These are phyloP conservation scores for Puccinia triticina DNA, from an alignment of 1,284 basidiomycete species.

Conservation along the genomic window DNA sequence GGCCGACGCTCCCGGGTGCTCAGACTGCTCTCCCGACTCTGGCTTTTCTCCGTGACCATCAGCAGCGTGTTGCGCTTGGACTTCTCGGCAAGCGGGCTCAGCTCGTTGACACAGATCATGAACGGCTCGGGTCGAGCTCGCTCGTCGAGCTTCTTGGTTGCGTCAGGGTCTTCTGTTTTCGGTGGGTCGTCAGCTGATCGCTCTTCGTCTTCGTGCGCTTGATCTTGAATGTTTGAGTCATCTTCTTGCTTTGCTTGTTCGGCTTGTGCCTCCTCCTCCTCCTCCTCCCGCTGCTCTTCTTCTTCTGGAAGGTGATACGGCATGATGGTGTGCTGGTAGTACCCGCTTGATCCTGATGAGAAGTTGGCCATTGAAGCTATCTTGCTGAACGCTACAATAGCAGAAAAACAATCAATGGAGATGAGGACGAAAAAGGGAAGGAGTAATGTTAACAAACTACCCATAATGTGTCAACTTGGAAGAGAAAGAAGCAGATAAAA, in stretches of 20 bases:
- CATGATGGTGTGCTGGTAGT: conserved; percentile 21
- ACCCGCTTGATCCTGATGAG: background rate
- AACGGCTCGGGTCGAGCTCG: background rate
- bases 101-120: conserved; percentile 5
- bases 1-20: background rate
- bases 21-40: background rate
- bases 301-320: conserved; percentile 13
- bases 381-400: background rate
- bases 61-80: background rate
- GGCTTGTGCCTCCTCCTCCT: background rate
- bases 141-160: background rate
- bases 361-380: conserved; percentile 4
- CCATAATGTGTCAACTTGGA: background rate
- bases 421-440: background rate
- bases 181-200: background rate
- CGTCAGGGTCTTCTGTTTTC: background rate
- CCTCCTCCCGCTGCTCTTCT: background rate
- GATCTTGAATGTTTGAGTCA: background rate
- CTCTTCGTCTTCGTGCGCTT: background rate
- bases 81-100: background rate
- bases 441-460: background rate
- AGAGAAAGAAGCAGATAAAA: background rate
- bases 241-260: background rate
- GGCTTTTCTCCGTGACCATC: background rate
- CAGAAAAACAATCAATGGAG: background rate